Evolutionary conservation across 306 rosid species (phyloP).

Genomic region (Senna tora): DNA sequence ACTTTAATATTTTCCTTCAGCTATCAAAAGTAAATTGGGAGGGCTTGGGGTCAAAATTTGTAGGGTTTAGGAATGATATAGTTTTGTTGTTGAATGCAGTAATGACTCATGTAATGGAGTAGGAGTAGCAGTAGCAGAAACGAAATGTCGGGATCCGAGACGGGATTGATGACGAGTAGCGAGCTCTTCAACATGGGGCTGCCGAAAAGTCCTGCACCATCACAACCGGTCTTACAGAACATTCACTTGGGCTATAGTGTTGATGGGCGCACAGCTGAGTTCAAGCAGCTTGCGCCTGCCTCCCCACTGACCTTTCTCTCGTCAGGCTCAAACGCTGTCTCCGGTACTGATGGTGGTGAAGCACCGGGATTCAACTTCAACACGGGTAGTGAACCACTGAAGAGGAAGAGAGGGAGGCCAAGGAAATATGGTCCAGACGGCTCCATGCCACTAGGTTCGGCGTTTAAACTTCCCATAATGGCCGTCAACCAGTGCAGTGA

Average conservation of each 20-base stretch:
- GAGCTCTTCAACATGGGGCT: slow-evolving; percentile 54
- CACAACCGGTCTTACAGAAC: slow-evolving; percentile 41
- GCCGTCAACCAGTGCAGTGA: slow-evolving; percentile 38
- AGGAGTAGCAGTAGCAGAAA: background rate
- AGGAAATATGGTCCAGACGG: slow-evolving; percentile 79
- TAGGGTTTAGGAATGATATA: background rate
- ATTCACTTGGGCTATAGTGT: slow-evolving; percentile 51
- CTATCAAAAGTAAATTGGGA: too few species aligned
- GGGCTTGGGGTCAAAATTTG: background rate
- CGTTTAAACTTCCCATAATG: slow-evolving; percentile 36
- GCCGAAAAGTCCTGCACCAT: slow-evolving; percentile 35
- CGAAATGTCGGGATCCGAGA: slow-evolving; percentile 69
- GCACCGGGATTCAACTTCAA: slow-evolving; percentile 43
- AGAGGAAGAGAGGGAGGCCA: slow-evolving; percentile 83
- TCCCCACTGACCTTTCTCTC: slow-evolving; percentile 23
- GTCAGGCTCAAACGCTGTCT: background rate
- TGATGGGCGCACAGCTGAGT: slow-evolving; percentile 45
- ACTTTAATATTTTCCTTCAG: too few species aligned
- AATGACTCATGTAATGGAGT: slow-evolving; percentile 18
- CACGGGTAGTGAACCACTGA: slow-evolving; percentile 46
- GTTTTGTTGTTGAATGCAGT: slow-evolving; percentile 12
- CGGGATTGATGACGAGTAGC: slow-evolving; percentile 56
- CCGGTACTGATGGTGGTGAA: slow-evolving; percentile 29
- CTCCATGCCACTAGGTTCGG: slow-evolving; percentile 48
- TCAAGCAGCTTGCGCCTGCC: slow-evolving; percentile 34